These are phyloP conservation scores for Leccinum pachyderme DNA, from an alignment of 1,284 basidiomycete species.

Conservation along the genomic window DNA sequence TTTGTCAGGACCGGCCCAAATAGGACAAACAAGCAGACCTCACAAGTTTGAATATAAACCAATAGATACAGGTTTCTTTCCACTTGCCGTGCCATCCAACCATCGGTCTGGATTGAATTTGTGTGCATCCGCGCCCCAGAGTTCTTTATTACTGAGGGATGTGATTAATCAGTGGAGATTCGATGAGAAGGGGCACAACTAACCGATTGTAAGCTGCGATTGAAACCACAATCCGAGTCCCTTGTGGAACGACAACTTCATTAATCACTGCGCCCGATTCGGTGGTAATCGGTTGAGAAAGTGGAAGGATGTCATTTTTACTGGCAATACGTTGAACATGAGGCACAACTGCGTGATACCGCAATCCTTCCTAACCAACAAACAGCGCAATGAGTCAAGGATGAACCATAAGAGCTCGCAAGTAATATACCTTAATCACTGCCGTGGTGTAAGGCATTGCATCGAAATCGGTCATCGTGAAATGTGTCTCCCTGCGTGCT, in stretches of 20 bases:
- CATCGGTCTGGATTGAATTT: slow-evolving; percentile 53
- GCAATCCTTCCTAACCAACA: slow-evolving; percentile 37
- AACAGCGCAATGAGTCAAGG: neutral
- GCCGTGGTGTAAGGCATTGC: slow-evolving; percentile 51
- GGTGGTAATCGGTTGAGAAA: slow-evolving; percentile 40
- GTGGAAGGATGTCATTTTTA: slow-evolving; percentile 43
- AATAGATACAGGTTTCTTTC: slow-evolving; percentile 39
- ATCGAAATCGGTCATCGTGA: slow-evolving; percentile 47
- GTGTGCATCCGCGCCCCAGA: slow-evolving; percentile 53
- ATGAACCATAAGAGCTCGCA: neutral
- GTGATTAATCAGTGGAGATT: slow-evolving; percentile 1
- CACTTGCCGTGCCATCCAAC: slow-evolving; percentile 33
- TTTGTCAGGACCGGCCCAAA: neutral
- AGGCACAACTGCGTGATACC: slow-evolving; percentile 38
- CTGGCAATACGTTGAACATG: slow-evolving; percentile 36
- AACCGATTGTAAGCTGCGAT: slow-evolving; percentile 40
- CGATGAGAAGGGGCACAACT: neutral
- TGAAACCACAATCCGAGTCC: slow-evolving; percentile 35
- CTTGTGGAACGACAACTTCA: slow-evolving; percentile 36
- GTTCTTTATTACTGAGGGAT: slow-evolving; percentile 36
- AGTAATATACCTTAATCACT: slow-evolving; percentile 45
- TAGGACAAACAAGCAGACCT: slow-evolving; percentile 15
- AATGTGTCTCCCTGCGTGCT: slow-evolving; percentile 39
- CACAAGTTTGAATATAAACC: slow-evolving; percentile 55
- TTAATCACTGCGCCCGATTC: slow-evolving; percentile 35